phyloP scores from a whole-genome alignment of 371 early-diverging fungal genomes.

The Funneliformis caledonium region DNA sequence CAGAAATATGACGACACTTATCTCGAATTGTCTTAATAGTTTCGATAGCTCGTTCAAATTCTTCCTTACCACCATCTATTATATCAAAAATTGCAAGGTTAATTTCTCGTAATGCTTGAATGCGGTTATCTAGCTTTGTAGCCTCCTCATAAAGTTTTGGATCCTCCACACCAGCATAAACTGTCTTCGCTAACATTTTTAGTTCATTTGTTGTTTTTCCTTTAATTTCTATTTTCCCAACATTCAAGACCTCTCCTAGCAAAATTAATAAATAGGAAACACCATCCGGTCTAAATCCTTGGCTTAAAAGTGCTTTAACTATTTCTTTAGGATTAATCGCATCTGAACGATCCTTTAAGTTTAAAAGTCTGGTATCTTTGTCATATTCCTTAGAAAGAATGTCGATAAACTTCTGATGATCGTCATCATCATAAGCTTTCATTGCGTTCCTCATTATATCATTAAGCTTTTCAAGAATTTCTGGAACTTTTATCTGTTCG shows the following conservation, averaged over 20 bases:
- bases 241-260: background rate
- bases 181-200: background rate
- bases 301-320: background rate
- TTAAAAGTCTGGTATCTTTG: background rate
- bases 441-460: background rate
- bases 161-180: background rate
- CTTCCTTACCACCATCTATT: background rate
- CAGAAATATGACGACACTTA: background rate
- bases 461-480: conserved; percentile 6
- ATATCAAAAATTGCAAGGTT: background rate
- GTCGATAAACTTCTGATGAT: background rate
- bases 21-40: background rate
- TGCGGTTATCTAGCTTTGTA: background rate
- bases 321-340: background rate
- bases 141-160: background rate
- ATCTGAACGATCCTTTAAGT: background rate
- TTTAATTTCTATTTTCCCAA: background rate
- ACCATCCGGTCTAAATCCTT: background rate
- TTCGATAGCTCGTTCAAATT: background rate
- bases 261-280: background rate
- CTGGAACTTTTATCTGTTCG: background rate
- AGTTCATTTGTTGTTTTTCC: background rate
- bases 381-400: background rate
- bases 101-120: background rate
- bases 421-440: background rate